phyloP scores from a whole-genome alignment of 768 basidiomycete species.

The Myochromella boudieri region DNA sequence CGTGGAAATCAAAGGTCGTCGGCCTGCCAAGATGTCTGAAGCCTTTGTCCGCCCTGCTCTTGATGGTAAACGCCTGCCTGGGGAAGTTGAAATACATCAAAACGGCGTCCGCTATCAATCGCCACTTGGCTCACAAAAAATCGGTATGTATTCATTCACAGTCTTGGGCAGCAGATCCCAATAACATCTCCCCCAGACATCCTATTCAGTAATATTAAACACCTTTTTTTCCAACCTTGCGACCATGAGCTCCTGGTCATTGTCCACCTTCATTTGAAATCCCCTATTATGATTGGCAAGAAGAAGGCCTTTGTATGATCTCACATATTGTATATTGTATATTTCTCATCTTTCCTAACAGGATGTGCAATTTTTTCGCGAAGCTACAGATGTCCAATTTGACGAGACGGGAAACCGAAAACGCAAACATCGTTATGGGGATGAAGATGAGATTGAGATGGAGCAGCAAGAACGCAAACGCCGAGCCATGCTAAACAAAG shows the following conservation, averaged over 20 bases:
- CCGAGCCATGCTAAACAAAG: conserved; percentile 85
- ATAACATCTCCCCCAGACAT: conserved; percentile 56
- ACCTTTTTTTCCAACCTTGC: conserved; percentile 98
- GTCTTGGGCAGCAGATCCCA: neutral
- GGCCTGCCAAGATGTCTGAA: conserved; percentile 85
- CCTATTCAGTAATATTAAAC: conserved; percentile 95
- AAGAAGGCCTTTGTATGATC: conserved; percentile 87
- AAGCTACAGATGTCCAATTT: conserved; percentile 96
- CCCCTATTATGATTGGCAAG: conserved; percentile 98
- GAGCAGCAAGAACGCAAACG: conserved; percentile 96
- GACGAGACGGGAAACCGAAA: conserved; percentile 99
- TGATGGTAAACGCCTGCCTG: conserved; percentile 92
- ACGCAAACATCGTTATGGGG: conserved; percentile 93
- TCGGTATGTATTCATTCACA: conserved; percentile 58
- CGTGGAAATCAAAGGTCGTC: conserved; percentile 83
- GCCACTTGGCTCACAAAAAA: conserved; percentile 83
- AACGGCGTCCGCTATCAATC: conserved; percentile 95
- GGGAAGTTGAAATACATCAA: conserved; percentile 98
- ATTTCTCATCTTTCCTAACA: conserved; percentile 26
- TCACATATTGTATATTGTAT: conserved; percentile 3
- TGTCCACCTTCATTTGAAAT: conserved; percentile 88
- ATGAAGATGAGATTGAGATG: conserved; percentile 98
- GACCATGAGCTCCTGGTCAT: conserved; percentile 95
- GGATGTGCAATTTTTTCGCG: conserved; percentile 98
- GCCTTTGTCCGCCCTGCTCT: conserved; percentile 92